Base-by-base conservation (phyloP, 2,329 filamentous ascomycete genomes). In the Penicillium decumbens region DNA sequence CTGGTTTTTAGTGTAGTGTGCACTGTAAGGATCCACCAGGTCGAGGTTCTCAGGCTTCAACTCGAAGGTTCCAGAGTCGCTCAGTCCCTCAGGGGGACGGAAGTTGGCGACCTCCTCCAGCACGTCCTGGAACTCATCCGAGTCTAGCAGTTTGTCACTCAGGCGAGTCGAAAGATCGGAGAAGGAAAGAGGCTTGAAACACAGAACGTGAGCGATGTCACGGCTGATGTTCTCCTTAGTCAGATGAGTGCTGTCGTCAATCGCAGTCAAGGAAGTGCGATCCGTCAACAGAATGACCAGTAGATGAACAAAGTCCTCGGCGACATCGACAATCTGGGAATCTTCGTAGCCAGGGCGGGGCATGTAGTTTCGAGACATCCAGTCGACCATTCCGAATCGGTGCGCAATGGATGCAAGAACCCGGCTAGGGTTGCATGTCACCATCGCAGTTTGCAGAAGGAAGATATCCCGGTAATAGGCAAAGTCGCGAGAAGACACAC, bases 1-100 rank as follows among this genome's bases (percentile, higher is more conserved):
- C 68, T 97, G 92, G 63, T 98, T 98, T 66, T 95, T 95, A 63
- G 85, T 95, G 70, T 95, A 98, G 65, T 97, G 90, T 6, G 91
- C 88, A 63, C 91, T 93, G 67, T 96, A 98, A 0, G 95, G 93
- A 66, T 98, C 95, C 43, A 98, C 83, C 41, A 95, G 81, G 59
- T 92, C 87, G 33, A 96, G 80, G 61, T 85, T 93, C 53, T 95
- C 82, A 4, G 87, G 83, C 65, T 91, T 93, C 44, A 98, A 76
- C 68, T 96, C 90, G 63, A 98, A 98, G 0, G 89, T 95, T 49
- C 95, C 93, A 13, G 91, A 88, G 66, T 98, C 93, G 4, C 88
- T 89, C 28, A 97, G 73, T 4, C 92, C 93, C 69, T 98, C 93
- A 0, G 93, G 93, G 8, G 89, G 77, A 57, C 90, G 89, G 76